phyloP scores from a whole-genome alignment of 176 grass and related monocot genomes.

The Typha latifolia region DNA sequence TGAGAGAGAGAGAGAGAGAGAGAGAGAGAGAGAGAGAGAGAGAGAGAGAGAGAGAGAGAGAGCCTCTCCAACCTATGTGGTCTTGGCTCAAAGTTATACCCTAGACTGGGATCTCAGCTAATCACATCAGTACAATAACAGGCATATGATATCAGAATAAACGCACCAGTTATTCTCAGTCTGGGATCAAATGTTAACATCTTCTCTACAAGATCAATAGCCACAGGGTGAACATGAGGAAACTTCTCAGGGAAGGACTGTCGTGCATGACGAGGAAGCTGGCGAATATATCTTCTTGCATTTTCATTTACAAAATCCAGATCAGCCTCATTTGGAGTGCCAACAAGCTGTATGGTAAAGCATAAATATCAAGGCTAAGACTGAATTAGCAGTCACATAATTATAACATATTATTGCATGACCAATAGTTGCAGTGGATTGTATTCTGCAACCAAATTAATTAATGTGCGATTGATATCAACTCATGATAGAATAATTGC shows the following conservation, averaged over 20 bases:
- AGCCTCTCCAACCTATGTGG: no score
- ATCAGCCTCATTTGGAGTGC: slow-evolving; percentile 82
- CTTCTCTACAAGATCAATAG: slow-evolving; percentile 90
- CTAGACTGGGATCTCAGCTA: no score
- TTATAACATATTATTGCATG: not conserved
- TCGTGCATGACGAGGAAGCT: slow-evolving; percentile 59
- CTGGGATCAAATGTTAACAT: slow-evolving; percentile 99
- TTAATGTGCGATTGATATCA: not conserved
- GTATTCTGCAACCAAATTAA: not conserved
- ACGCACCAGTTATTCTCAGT: slow-evolving; percentile 80
- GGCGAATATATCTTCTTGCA: slow-evolving; percentile 90
- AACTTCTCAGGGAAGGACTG: slow-evolving; percentile 86
- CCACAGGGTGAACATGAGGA: slow-evolving; percentile 77
- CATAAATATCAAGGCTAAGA: not conserved
- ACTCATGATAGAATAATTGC: not conserved
- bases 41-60: no score
- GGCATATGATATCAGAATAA: not conserved
- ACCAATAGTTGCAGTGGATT: not conserved
- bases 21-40: no score
- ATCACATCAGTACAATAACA: no score
- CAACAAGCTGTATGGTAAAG: slow-evolving; percentile 52
- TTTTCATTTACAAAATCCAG: slow-evolving; percentile 94
- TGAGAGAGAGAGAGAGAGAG: no score
- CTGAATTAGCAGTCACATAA: not conserved
- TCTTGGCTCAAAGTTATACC: no score